A percentile compares a stretch with the other conserved stretches of the same genome.
Evolutionary conservation across 2,329 filamentous ascomycete genomes (phyloP).

Genomic region (Drechmeria coniospora): DNA sequence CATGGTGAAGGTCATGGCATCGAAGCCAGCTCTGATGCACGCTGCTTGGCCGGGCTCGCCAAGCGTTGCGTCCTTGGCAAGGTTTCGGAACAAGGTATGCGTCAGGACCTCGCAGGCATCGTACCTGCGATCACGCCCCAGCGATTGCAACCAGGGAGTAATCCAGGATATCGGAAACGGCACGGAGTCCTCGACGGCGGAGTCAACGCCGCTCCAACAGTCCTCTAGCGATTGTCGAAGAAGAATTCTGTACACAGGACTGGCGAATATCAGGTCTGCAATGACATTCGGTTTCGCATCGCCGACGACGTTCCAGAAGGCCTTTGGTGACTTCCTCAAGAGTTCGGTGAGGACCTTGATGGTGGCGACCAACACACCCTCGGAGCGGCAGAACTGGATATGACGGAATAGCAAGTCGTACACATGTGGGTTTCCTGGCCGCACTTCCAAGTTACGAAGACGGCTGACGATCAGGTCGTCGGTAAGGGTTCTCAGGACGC

Average conservation of each 20-base stretch:
- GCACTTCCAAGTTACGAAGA: constrained; percentile 63
- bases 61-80: constrained; percentile 37
- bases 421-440: constrained; percentile 42
- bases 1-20: constrained; percentile 40
- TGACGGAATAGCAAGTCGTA: constrained; percentile 47
- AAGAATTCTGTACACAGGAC: constrained; percentile 47
- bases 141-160: constrained; percentile 58
- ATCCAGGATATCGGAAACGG: constrained; percentile 66
- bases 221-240: constrained; percentile 43
- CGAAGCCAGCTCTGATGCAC: constrained; percentile 50
- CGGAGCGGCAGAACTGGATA: constrained; percentile 31
- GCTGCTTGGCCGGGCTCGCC: constrained; percentile 42
- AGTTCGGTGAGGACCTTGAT: constrained; percentile 56
- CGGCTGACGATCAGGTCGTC: constrained; percentile 62
- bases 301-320: constrained; percentile 81
- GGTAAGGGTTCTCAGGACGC: constrained; percentile 60
- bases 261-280: constrained; percentile 70
- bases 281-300: constrained; percentile 66
- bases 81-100: constrained; percentile 54
- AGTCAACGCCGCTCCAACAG: constrained; percentile 24
- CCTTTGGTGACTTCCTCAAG: constrained; percentile 57
- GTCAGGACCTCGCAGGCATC: constrained; percentile 70
- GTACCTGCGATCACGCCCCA: constrained; percentile 59
- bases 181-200: constrained; percentile 27
- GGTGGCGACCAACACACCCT: constrained; percentile 49